Evolutionary conservation across 371 early-diverging fungal genomes (phyloP).

Genomic region (Rhizopus microsporus): DNA sequence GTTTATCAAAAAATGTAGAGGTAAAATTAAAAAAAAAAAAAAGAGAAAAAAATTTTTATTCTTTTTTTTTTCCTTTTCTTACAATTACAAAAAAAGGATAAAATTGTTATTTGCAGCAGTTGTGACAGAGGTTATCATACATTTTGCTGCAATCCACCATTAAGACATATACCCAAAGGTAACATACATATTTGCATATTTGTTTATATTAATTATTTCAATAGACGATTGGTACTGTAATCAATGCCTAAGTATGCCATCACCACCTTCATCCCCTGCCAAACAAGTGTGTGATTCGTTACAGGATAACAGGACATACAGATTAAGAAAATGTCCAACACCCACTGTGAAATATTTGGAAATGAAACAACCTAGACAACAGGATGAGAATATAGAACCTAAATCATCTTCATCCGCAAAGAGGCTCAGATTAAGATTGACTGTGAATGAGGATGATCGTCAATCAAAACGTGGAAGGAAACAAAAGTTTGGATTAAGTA

Average conservation of each 20-base stretch:
- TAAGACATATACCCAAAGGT: conserved; percentile 39
- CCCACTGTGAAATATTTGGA: conserved; percentile 20
- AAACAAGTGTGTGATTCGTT: conserved; percentile 7
- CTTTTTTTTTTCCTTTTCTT: conserved; percentile 11
- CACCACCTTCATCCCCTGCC: conserved; percentile 11
- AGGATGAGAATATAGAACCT: not conserved
- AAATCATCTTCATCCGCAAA: not conserved
- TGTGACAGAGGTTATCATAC: conserved; percentile 45
- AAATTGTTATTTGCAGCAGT: conserved; percentile 34
- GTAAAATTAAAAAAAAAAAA: conserved; percentile 26
- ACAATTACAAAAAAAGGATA: conserved; percentile 20
- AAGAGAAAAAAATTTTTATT: not conserved
- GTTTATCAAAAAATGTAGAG: conserved; percentile 41
- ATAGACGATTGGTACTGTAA: conserved; percentile 48
- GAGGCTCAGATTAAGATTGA: conserved; percentile 22
- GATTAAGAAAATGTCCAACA: conserved; percentile 22
- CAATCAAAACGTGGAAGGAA: not conserved
- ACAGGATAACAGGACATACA: conserved; percentile 7
- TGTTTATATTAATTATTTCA: not conserved
- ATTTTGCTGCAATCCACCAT: conserved; percentile 36
- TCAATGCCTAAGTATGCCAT: conserved; percentile 34
- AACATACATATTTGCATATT: conserved; percentile 9
- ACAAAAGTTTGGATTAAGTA: conserved; percentile 6
- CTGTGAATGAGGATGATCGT: conserved; percentile 7
- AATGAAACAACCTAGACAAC: conserved; percentile 7